Evolutionary conservation across 768 basidiomycete species (phyloP).

Genomic region (Suillus subalutaceus): DNA sequence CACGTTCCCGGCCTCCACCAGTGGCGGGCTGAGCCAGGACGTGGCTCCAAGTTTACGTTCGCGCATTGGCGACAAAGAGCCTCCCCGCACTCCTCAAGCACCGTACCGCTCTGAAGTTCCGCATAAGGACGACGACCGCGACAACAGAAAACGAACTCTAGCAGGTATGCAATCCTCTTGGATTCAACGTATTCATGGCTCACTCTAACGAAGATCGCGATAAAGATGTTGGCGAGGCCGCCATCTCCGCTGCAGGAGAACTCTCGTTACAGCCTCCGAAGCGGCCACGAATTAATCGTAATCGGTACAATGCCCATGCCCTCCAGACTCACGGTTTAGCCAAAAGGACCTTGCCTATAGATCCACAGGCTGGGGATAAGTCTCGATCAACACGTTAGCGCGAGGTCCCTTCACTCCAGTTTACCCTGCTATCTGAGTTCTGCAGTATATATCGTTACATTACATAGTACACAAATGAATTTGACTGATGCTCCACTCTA

Average conservation of each 20-base stretch:
- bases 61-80: slow-evolving; percentile 66
- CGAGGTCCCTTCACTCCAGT: not conserved
- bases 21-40: slow-evolving; percentile 24
- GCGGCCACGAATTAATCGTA: slow-evolving; percentile 60
- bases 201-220: slow-evolving; percentile 56
- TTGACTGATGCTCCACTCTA: slow-evolving; percentile 14
- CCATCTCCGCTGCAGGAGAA: slow-evolving; percentile 40
- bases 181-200: slow-evolving; percentile 14
- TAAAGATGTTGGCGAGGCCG: slow-evolving; percentile 49
- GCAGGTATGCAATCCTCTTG: slow-evolving; percentile 53
- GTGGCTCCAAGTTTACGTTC: slow-evolving; percentile 48
- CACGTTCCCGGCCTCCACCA: slow-evolving; percentile 22
- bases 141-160: slow-evolving; percentile 66
- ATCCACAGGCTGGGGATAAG: slow-evolving; percentile 63
- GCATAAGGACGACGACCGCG: slow-evolving; percentile 65
- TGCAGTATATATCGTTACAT: slow-evolving; percentile 21
- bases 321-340: slow-evolving; percentile 48
- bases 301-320: slow-evolving; percentile 45
- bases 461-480: slow-evolving; percentile 20
- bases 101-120: slow-evolving; percentile 49
- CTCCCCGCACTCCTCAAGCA: slow-evolving; percentile 42
- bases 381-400: slow-evolving; percentile 33
- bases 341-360: slow-evolving; percentile 62
- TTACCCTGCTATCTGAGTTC: slow-evolving; percentile 11
- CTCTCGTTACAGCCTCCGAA: slow-evolving; percentile 50